phyloP scores from a whole-genome alignment of 345 rosid species.

The Xanthoceras sorbifolium region DNA sequence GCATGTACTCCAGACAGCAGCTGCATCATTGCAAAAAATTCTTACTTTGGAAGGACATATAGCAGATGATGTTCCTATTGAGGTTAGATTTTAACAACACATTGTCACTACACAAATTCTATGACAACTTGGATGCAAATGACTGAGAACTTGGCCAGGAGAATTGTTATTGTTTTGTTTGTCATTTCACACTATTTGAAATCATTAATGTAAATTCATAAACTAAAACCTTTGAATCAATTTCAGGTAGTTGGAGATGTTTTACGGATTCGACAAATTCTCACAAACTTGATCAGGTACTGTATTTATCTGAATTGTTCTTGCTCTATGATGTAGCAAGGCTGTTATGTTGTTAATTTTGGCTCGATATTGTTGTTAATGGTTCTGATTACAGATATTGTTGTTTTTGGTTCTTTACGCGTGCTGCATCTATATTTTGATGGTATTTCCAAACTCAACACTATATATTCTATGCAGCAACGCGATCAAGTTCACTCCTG shows the following conservation, averaged over 20 bases:
- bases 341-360: no score
- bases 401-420: neutral
- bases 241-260: conserved; percentile 94
- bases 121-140: neutral
- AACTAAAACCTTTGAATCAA: neutral
- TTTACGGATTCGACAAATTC: conserved; percentile 89
- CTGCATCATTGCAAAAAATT: conserved; percentile 78
- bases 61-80: conserved; percentile 86
- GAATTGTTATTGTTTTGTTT: neutral
- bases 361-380: no score
- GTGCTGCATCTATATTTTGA: neutral
- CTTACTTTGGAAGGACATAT: conserved; percentile 83
- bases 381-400: no score
- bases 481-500: conserved; percentile 92
- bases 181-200: neutral
- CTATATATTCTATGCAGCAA: conserved; percentile 51
- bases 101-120: neutral
- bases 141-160: neutral
- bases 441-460: neutral
- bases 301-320: conserved; percentile 3
- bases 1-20: conserved; percentile 95
- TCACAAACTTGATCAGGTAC: conserved; percentile 94
- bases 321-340: no score
- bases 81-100: conserved; percentile 43
- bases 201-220: neutral